phyloP scores from a whole-genome alignment of 1,284 basidiomycete species.

The Ceratobasidium sp. region DNA sequence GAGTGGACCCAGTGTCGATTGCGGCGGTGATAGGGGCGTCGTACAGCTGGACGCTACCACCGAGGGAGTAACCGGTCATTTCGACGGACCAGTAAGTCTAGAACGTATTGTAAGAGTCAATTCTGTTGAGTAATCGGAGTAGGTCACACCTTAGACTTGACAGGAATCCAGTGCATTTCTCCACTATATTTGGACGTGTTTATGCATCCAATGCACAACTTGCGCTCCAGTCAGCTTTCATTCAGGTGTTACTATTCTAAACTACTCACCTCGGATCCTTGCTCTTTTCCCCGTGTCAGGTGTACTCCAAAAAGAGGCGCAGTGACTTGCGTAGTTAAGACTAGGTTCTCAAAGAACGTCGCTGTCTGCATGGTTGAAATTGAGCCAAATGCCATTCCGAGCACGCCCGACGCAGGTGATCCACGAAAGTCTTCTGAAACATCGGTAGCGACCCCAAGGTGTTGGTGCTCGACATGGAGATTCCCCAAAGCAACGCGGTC shows the following conservation, averaged over 20 bases:
- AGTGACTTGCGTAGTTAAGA: slow-evolving; percentile 60
- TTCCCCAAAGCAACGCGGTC: slow-evolving; percentile 49
- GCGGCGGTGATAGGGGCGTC: slow-evolving; percentile 58
- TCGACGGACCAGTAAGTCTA: slow-evolving; percentile 71
- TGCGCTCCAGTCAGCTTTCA: background rate
- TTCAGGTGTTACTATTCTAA: background rate
- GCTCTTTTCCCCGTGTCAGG: slow-evolving; percentile 62
- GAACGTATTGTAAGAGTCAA: slow-evolving; percentile 43
- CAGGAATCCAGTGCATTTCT: slow-evolving; percentile 65
- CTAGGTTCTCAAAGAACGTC: slow-evolving; percentile 75
- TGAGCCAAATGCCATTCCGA: slow-evolving; percentile 51
- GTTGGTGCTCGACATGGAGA: slow-evolving; percentile 45
- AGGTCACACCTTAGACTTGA: slow-evolving; percentile 59
- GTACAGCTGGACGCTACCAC: slow-evolving; percentile 33
- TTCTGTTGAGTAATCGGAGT: background rate
- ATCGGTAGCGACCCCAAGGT: slow-evolving; percentile 55
- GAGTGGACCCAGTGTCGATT: slow-evolving; percentile 72
- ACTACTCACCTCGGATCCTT: slow-evolving; percentile 65
- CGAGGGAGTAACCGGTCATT: slow-evolving; percentile 62
- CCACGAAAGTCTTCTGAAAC: slow-evolving; percentile 57
- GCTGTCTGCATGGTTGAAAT: slow-evolving; percentile 59
- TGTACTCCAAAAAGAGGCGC: slow-evolving; percentile 71
- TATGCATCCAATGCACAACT: slow-evolving; percentile 45
- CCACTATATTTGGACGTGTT: slow-evolving; percentile 62
- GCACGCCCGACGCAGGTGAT: slow-evolving; percentile 48